Conservation (phyloP, 495 filamentous ascomycete species). For the Penicillium maclennaniae region DNA sequence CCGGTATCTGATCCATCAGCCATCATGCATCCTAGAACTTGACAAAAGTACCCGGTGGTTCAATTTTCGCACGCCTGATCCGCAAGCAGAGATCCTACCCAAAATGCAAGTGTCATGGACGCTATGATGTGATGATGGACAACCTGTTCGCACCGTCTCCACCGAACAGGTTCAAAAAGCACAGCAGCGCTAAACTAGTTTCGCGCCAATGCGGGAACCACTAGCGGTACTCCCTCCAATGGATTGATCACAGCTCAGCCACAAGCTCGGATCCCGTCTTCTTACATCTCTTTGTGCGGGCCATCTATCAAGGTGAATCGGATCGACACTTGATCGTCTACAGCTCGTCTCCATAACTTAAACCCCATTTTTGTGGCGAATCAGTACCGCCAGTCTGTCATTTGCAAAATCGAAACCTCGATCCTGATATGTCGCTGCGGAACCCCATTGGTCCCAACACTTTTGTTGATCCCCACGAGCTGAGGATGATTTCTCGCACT, state of each 20-base stretch:
- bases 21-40: neutral
- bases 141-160: conserved; percentile 9
- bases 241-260: conserved; percentile 18
- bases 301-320: neutral
- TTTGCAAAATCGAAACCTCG: neutral
- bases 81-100: neutral
- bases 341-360: neutral
- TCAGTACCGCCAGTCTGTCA: neutral
- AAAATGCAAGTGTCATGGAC: conserved; percentile 16
- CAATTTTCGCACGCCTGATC: neutral
- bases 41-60: neutral
- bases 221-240: conserved; percentile 6
- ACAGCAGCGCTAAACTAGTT: conserved; percentile 14
- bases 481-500: neutral
- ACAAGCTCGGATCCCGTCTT: conserved; percentile 13
- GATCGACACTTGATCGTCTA: neutral
- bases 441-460: neutral
- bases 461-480: neutral
- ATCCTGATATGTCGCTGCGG: neutral
- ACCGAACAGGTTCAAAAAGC: conserved; percentile 11
- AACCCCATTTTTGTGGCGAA: neutral
- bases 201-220: conserved; percentile 1
- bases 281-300: too few species aligned
- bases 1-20: neutral
- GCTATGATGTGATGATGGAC: conserved; percentile 1